Evolutionary conservation across 495 filamentous ascomycete species (phyloP), one percentile per base, ranked within the genome.

Genomic region (Pseudomonodictys pantanalensis): DNA sequence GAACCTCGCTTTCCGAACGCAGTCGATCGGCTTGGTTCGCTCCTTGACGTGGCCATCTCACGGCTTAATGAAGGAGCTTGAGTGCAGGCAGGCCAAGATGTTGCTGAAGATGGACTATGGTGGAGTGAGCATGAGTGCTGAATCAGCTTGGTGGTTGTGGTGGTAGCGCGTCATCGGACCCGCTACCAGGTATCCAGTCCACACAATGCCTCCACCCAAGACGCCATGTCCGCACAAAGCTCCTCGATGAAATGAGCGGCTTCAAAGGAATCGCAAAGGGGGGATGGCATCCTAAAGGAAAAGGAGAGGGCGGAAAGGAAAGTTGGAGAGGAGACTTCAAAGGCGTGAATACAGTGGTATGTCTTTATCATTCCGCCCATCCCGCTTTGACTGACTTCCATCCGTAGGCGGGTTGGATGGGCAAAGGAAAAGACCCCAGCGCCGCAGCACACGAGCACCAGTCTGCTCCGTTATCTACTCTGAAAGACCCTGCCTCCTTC

Each of bases 401-500:
- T 18, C 22, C 20, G 39, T 58, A 75, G 72, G 70, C 70, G n/a
- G 67, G 58, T 55, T 71, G 55, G 69, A 64, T 70, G 64, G 75
- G 75, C 61, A 74, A 69, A 35, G 63, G 77, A 73, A 81, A 75
- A 71, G 74, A 52, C 52, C 76, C 47, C 48, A 74, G 35, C 64
- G 71, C 43, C 26, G 66, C 60, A 63, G 73, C 60, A 10, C 22
- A 77, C 35, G 64, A 67, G 17, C 79, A 87, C 67, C 75, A 81
- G 61, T 83, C 90, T 17, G 75, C 77, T 4, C 92, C 93, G 1
- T 71, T 95, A n/a, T 80, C 84, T 3, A 78, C 86, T 1, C 78
- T 98, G 18, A 86, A 86, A 66, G 93, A 98, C 71, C 92, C 93
- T 1, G 70, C 83, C 0, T 80, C 85, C 11, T 97, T 98, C 71